Conservation (phyloP, 2,329 filamentous ascomycete genomes). For the Penicillium vulpinum region DNA sequence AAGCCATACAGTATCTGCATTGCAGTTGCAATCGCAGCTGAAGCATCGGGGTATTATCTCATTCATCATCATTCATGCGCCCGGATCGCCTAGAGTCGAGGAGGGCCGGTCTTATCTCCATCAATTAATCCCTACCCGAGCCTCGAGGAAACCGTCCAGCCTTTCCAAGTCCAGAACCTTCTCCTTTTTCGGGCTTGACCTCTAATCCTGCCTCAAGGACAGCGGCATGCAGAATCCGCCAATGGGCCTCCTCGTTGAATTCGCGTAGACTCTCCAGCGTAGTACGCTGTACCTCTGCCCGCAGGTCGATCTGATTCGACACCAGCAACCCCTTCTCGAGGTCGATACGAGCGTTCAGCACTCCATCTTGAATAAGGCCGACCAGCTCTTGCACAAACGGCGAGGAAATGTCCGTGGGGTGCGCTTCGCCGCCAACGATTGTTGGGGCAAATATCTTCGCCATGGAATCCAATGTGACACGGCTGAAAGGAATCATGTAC, state of each 20-base stretch:
- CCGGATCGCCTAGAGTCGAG: neutral
- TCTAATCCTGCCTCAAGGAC: slow-evolving; percentile 75
- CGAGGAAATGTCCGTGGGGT: slow-evolving; percentile 60
- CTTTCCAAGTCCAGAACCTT: slow-evolving; percentile 4
- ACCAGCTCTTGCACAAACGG: slow-evolving; percentile 64
- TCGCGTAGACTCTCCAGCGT: slow-evolving; percentile 67
- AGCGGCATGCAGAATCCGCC: slow-evolving; percentile 76
- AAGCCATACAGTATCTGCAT: slow-evolving; percentile 4
- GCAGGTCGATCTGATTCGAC: slow-evolving; percentile 65
- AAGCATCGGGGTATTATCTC: slow-evolving; percentile 24
- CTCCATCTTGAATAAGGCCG: slow-evolving; percentile 70
- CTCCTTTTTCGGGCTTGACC: slow-evolving; percentile 47
- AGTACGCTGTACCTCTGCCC: slow-evolving; percentile 68
- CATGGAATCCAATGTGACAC: slow-evolving; percentile 78
- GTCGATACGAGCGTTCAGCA: slow-evolving; percentile 78
- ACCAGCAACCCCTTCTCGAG: slow-evolving; percentile 78
- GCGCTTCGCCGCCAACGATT: slow-evolving; percentile 44
- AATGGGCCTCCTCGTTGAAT: slow-evolving; percentile 72
- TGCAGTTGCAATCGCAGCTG: slow-evolving; percentile 1
- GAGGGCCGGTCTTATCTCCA: neutral
- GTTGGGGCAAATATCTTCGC: slow-evolving; percentile 68
- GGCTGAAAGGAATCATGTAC: slow-evolving; percentile 87
- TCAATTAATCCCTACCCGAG: neutral
- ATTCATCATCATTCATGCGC: slow-evolving; percentile 17
- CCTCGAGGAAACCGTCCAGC: neutral